Percentiles rank a stretch among this genome's conserved stretches.
These are phyloP conservation scores for Sporothrix variecibatus DNA, from an alignment of 2,329 filamentous ascomycete genomes.

Conservation along the genomic window DNA sequence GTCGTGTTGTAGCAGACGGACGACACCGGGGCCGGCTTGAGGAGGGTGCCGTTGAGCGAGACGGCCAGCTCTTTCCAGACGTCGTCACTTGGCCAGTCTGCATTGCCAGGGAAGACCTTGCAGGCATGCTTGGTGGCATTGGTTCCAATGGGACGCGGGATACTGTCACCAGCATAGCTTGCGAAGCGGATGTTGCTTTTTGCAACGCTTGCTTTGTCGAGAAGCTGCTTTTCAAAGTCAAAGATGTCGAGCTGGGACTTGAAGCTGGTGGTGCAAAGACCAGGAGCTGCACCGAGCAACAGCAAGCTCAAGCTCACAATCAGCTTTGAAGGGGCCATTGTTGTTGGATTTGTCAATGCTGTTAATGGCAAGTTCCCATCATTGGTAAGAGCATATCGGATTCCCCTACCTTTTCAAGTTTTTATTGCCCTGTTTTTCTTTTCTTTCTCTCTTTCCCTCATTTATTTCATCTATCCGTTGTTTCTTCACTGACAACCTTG, in stretches of 20 bases:
- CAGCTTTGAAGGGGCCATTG: not conserved
- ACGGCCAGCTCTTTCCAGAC: not conserved
- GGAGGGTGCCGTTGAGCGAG: not conserved
- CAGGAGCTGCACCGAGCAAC: not conserved
- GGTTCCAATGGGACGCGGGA: not conserved
- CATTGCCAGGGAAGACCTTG: slow-evolving; percentile 12
- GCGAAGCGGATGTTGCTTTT: not conserved
- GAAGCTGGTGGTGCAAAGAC: not conserved
- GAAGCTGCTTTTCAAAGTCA: slow-evolving; percentile 16
- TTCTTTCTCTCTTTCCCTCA: not conserved
- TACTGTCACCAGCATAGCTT: not conserved
- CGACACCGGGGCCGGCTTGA: slow-evolving; percentile 17
- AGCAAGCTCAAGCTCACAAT: not conserved
- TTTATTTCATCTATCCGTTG: not conserved
- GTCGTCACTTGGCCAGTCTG: slow-evolving; percentile 10
- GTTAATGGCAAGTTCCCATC: not conserved
- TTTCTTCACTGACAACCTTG: not conserved
- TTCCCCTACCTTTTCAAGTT: too few relatives aligned
- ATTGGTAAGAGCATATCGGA: not conserved
- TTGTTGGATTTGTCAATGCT: not conserved
- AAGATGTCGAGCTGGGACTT: not conserved
- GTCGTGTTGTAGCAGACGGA: slow-evolving; percentile 22
- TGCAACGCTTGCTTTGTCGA: not conserved
- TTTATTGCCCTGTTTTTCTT: not conserved
- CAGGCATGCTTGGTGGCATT: slow-evolving; percentile 1